phyloP scores from a whole-genome alignment of 352 stramenopile genomes.

The Pythium monospermum region DNA sequence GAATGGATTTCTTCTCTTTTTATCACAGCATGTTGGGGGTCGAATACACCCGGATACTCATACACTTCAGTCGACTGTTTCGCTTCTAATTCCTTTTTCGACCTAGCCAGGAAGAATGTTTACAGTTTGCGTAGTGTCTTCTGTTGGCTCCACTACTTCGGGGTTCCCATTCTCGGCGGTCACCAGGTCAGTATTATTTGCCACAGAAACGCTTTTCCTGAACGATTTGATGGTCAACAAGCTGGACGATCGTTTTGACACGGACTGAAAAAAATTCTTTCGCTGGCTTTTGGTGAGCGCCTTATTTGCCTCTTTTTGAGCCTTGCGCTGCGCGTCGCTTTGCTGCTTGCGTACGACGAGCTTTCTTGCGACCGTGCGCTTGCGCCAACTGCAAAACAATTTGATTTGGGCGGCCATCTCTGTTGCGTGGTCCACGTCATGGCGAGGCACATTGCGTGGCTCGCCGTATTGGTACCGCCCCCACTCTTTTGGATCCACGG shows the following conservation, averaged over 20 bases:
- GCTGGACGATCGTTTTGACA: slow-evolving; percentile 3
- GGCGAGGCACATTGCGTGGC: slow-evolving; percentile 33
- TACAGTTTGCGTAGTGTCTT: background rate
- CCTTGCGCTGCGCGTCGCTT: slow-evolving; percentile 23
- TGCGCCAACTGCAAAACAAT: slow-evolving; percentile 51
- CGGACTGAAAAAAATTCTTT: background rate
- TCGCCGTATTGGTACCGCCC: slow-evolving; percentile 44
- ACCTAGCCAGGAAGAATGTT: slow-evolving; percentile 1
- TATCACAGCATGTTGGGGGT: too few species aligned
- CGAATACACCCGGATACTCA: too few species aligned
- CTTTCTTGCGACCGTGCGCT: slow-evolving; percentile 30
- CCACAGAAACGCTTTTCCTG: slow-evolving; percentile 10
- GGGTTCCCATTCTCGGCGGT: background rate
- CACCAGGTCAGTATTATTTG: slow-evolving; percentile 6
- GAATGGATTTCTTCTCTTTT: too few species aligned
- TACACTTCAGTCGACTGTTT: too few species aligned
- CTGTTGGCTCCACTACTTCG: background rate
- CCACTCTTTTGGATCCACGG: slow-evolving; percentile 63
- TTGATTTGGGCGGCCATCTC: slow-evolving; percentile 49
- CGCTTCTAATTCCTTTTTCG: too few species aligned
- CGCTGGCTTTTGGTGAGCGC: slow-evolving; percentile 20
- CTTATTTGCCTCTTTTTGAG: slow-evolving; percentile 18
- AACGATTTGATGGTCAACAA: slow-evolving; percentile 8
- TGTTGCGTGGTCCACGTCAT: slow-evolving; percentile 42
- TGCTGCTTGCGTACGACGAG: slow-evolving; percentile 35